Base-by-base conservation (phyloP, 768 basidiomycete genomes). In the Clavaria fumosa region DNA sequence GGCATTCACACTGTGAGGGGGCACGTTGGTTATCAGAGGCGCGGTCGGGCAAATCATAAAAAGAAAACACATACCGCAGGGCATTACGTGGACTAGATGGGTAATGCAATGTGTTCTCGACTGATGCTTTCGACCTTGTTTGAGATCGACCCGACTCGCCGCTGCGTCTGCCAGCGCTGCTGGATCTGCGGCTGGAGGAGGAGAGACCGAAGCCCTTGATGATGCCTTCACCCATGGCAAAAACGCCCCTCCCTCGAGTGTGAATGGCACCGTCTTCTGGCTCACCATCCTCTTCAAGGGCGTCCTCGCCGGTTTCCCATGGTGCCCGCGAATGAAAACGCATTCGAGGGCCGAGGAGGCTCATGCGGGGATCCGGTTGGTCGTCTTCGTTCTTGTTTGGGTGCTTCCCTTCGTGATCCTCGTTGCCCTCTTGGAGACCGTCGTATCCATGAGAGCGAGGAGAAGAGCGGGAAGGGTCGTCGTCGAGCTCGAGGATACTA, bases 281-380 rank as follows among this genome's bases (percentile, higher is more conserved):
- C 28, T 73, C 72, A 19, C 64, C 62, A 22, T 64, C 70, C 48
- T 66, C 67, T 21, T 61, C 54, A 2, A 66, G 40, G 3, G 55
- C 26, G 24, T 60, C 65, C 10, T 66, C 71, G 34, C 72, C 78
- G 24, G 66, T 56, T 56, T 85, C 82, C 83, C 83, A 88, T 27
- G 83, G 83, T 12, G 83, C 78, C 18, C 69, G 76, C 43, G 78
- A 80, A 54, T 83, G 79, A 50, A 83, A 73, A 35, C 75, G 73
- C 68, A 85, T 80, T 55, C 73, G 83, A 21, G 83, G 83, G n/a
- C 84, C 84, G 23, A 78, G 70, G 34, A 76, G 58, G 48, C 78
- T 83, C 55, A 84, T 70, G 37, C 75, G 54, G 2, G 64, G 56
- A 24, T 60, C 47, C 6, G 63, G 63, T 24, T 68, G 60, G 35